Evolutionary conservation across 352 stramenopile genomes (phyloP).

Genomic region (Pythium oligandrum): DNA sequence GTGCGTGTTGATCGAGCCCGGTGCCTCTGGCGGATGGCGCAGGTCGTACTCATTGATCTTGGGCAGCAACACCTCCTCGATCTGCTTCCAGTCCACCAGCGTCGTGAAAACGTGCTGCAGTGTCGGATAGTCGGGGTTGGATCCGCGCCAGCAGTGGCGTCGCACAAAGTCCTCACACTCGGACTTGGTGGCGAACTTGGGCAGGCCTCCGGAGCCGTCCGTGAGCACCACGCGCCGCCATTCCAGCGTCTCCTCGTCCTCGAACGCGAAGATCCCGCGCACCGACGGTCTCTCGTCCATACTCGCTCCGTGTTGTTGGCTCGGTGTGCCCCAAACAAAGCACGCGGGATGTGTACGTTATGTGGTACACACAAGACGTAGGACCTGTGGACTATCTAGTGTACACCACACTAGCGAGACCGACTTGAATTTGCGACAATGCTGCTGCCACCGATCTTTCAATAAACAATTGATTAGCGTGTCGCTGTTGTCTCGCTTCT

Average conservation of each 20-base stretch:
- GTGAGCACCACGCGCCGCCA: slow-evolving; percentile 69
- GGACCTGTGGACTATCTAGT: too few relatives aligned
- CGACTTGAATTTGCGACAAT: too few relatives aligned
- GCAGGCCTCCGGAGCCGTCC: slow-evolving; percentile 61
- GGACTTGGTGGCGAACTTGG: slow-evolving; percentile 84
- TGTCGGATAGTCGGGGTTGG: slow-evolving; percentile 88
- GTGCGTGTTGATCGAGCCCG: slow-evolving; percentile 21
- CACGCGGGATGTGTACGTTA: too few relatives aligned
- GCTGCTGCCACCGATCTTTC: too few relatives aligned
- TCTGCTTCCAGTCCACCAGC: slow-evolving; percentile 86
- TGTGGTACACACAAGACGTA: too few relatives aligned
- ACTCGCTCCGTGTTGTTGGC: not conserved
- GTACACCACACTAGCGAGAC: too few relatives aligned
- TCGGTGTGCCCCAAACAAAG: too few relatives aligned
- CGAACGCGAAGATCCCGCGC: slow-evolving; percentile 82
- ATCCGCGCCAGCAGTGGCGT: slow-evolving; percentile 78
- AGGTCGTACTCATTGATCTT: slow-evolving; percentile 78
- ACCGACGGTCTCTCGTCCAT: slow-evolving; percentile 42
- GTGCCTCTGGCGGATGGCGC: slow-evolving; percentile 45
- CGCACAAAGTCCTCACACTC: slow-evolving; percentile 89
- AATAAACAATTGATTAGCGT: too few relatives aligned
- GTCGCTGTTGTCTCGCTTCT: too few relatives aligned
- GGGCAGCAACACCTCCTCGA: slow-evolving; percentile 62
- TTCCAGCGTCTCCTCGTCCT: slow-evolving; percentile 83
- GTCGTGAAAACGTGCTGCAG: slow-evolving; percentile 92